These are phyloP conservation scores for Chalciporus sphaerocephalus DNA, from an alignment of 768 basidiomycete species.

Conservation along the genomic window DNA sequence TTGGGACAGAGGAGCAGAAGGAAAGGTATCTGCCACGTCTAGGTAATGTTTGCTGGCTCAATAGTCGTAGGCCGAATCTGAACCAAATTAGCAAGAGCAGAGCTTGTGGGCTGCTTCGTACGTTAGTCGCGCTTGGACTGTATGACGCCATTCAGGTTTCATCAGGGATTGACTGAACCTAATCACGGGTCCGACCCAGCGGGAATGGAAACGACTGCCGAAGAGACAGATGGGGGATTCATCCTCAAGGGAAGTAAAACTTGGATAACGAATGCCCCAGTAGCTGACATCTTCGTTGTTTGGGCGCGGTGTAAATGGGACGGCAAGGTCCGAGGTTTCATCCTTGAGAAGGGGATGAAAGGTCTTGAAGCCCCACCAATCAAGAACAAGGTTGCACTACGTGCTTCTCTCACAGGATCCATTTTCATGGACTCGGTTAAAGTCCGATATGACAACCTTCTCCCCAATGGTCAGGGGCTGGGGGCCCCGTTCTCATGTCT, in stretches of 20 bases:
- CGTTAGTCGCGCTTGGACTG: conserved; percentile 27
- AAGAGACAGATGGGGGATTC: conserved; percentile 81
- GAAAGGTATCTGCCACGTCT: conserved; percentile 84
- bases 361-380: conserved; percentile 84
- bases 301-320: conserved; percentile 98
- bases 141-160: background rate
- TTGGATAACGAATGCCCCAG: conserved; percentile 94
- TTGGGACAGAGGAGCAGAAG: conserved; percentile 86
- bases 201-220: conserved; percentile 95
- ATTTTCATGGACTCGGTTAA: conserved; percentile 89
- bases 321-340: conserved; percentile 80
- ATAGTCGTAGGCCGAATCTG: background rate
- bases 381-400: conserved; percentile 89
- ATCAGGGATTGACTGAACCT: conserved; percentile 84
- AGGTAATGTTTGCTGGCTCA: conserved; percentile 40
- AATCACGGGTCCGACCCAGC: conserved; percentile 96
- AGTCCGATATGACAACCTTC: conserved; percentile 68
- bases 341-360: conserved; percentile 82
- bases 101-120: conserved; percentile 90
- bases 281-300: conserved; percentile 86
- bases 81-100: conserved; percentile 61
- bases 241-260: conserved; percentile 90
- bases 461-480: conserved; percentile 76
- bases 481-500: conserved; percentile 88
- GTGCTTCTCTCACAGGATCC: conserved; percentile 79